Base-by-base conservation (phyloP, 2,329 filamentous ascomycete species). In the Mycosphaerella sp. region DNA sequence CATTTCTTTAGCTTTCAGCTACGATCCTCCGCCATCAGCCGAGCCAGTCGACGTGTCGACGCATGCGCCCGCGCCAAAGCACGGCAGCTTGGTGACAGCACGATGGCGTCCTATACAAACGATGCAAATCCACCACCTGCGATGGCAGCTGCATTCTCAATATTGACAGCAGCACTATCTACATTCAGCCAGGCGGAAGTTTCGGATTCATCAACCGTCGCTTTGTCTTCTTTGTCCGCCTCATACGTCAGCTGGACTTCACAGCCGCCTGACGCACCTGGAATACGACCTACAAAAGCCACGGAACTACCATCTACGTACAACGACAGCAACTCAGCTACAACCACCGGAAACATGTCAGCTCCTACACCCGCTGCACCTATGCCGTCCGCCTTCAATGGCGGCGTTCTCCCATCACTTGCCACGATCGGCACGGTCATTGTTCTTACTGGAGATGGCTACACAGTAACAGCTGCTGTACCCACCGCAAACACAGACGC, bases 111-210 rank as follows among this genome's bases (percentile, higher is more conserved):
- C 45, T 48, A 48, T 41, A 48, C 45, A 48, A 48, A 25, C 16
- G 21, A 12, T 35, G 40, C 39, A n/a, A 35, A 32, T 18, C 35
- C 44, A 30, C 35, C 39, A 8, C 21, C 21, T 6, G 30, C 35
- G 12, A 37, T 9, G 17, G 44, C 44, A 34, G 35, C 53, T 13
- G 53, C 53, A 8, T 42, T 55, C 12, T 55, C 53, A 2, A 36
- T 55, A 8, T 35, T 55, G 9, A 52, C 45, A 10, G 41, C 49
- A 47, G 53, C 53, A 17, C 21, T 55, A 16, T 43, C 44, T 2
- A 55, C 53, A 12, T 55, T 46, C 37, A 21, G 21, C 21, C 4
- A 4, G 9, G 10, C 9, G 30, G 13, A 16, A 42, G 18, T 28
- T 18, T 34, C 42, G 37, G 16, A 6, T 34, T 36, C 16, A 27